Evolutionary conservation across 2,329 filamentous ascomycete genomes (phyloP), one percentile per base, ranked within the genome.

Genomic region (Colletotrichum lini): DNA sequence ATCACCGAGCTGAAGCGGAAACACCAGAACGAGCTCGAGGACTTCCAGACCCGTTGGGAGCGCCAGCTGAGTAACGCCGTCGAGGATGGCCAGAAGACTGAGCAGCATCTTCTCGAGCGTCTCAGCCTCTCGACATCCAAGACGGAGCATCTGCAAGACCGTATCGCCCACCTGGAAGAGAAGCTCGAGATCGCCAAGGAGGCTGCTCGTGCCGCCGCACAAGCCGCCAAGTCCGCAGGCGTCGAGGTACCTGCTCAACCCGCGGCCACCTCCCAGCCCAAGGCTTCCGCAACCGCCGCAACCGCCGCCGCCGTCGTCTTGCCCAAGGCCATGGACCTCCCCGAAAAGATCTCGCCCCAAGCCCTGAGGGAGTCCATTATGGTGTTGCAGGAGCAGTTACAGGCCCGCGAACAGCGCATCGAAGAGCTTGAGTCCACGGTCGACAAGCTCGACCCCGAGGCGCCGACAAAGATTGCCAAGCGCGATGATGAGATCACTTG

Each of bases 351-450:
- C 69, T 98, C 96, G 2, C 94, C 95, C 0, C 96, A 98, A 82
- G 96, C 96, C 8, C 89, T 99, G 42, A 93, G 96, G 40, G 96
- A 99, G 82, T 98, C 95, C 0, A 98, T 99, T 78, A 91, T 97
- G 82, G 96, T 98, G 21, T 87, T 99, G 35, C 96, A 99, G 82
- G 96, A 98, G 81, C 96, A 99, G 81, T 88, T 99, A 8, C 96
- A 98, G 80, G 94, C 96, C 76, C 95, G 96, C 64, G 96, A 99
- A 83, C 89, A 92, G 72, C 92, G 91, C 49, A 97, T 98, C 75
- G 96, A 99, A 79, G 90, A 92, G 73, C 91, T 98, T 15, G 94
- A 98, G 81, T 88, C 91, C 63, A 87, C 91, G 63, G 85, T 95
- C 9, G 84, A 89, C 21, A 88, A 89, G 71, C 82, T 92, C 3